phyloP scores from a whole-genome alignment of 345 rosid genomes.

The Eucalyptus leucophloia region DNA sequence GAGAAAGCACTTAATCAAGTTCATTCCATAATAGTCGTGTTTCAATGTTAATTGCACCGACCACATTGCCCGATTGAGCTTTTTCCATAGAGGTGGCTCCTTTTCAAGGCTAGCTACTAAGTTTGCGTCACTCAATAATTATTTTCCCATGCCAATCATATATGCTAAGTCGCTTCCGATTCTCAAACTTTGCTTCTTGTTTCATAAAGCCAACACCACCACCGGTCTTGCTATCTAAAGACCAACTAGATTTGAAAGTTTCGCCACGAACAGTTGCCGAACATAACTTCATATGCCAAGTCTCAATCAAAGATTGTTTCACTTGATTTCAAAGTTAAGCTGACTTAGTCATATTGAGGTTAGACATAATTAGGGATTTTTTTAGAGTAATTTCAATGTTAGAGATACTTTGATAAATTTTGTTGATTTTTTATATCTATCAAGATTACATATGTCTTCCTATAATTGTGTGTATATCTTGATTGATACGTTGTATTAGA shows the following conservation, averaged over 20 bases:
- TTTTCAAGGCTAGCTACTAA: neutral
- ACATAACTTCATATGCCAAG: neutral
- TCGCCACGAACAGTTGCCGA: fast-evolving
- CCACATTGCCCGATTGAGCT: neutral
- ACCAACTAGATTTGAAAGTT: neutral
- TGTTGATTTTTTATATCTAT: too few species aligned
- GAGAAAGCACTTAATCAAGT: constrained; percentile 13
- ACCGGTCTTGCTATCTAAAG: neutral
- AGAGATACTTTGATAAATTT: too few species aligned
- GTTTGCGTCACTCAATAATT: neutral
- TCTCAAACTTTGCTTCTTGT: neutral
- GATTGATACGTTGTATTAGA: too few species aligned
- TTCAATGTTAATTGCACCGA: neutral
- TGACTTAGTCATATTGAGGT: too few species aligned
- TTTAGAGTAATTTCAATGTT: too few species aligned
- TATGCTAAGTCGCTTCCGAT: neutral
- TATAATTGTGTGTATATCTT: too few species aligned
- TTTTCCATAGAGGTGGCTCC: neutral
- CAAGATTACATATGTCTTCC: too few species aligned
- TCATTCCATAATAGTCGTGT: neutral
- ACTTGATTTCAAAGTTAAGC: too few species aligned
- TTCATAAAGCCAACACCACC: neutral
- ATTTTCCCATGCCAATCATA: neutral
- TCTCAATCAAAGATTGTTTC: too few species aligned
- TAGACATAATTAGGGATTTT: too few species aligned